phyloP scores from a whole-genome alignment of 257 asterid species.

The Solanum pennellii region DNA sequence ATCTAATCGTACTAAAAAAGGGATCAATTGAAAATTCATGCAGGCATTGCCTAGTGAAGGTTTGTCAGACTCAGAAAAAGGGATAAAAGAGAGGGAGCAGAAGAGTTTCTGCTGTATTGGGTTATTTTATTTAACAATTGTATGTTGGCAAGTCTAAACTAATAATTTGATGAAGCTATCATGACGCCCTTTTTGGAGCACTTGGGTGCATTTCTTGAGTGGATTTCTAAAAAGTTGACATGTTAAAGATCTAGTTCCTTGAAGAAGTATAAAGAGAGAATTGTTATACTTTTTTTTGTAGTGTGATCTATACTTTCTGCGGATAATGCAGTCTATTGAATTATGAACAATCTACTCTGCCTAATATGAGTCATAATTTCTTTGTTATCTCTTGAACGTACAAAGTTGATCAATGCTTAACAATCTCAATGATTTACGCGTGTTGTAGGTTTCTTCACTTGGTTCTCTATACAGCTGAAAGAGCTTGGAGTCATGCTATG shows the following conservation, averaged over 20 bases:
- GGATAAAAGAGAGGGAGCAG: neutral
- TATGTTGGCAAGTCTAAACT: neutral
- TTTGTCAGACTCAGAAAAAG: neutral
- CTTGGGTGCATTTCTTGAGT: neutral
- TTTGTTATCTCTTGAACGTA: neutral
- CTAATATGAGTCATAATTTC: neutral
- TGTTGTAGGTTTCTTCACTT: constrained; percentile 76
- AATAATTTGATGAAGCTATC: neutral
- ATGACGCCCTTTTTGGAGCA: neutral
- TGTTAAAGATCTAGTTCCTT: neutral
- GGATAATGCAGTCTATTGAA: neutral
- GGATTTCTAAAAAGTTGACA: neutral
- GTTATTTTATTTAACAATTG: neutral
- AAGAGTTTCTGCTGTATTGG: neutral
- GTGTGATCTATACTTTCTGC: neutral
- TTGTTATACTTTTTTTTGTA: neutral
- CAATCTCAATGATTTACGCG: neutral
- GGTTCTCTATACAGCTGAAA: constrained; percentile 80
- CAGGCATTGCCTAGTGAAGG: neutral
- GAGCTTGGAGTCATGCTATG: constrained; percentile 99
- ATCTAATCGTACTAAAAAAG: neutral
- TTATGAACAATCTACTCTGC: neutral
- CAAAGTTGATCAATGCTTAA: neutral
- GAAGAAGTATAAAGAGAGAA: neutral
- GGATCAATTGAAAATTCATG: neutral